Evolutionary conservation across 1,139 yeast genomes (phyloP).

Genomic region (Debaryomyces udenii): DNA sequence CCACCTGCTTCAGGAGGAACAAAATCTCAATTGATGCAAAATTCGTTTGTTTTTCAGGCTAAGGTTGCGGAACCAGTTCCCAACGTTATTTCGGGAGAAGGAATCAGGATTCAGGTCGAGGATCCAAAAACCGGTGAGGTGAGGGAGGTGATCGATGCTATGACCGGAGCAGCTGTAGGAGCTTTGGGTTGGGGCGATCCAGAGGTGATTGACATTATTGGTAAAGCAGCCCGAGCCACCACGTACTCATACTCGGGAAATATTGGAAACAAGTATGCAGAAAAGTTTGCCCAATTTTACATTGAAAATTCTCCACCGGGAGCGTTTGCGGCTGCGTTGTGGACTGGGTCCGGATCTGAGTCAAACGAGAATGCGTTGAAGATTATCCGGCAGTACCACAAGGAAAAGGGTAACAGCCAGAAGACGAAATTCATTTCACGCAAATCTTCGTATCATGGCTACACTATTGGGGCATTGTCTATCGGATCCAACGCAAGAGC

Average conservation of each 20-base stretch:
- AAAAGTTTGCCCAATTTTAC: constrained; percentile 55
- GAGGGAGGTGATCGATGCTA: constrained; percentile 50
- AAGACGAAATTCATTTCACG: constrained; percentile 57
- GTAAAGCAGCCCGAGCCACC: constrained; percentile 48
- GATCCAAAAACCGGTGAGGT: constrained; percentile 50
- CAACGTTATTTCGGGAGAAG: constrained; percentile 50
- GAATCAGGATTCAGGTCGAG: constrained; percentile 48
- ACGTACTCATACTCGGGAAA: constrained; percentile 51
- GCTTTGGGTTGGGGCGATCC: constrained; percentile 62
- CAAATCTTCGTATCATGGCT: constrained; percentile 61
- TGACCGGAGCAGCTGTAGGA: constrained; percentile 70
- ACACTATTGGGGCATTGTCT: constrained; percentile 57
- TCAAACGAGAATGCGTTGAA: constrained; percentile 62
- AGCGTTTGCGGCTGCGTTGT: constrained; percentile 55
- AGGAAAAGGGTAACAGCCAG: constrained; percentile 51
- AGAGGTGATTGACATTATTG: constrained; percentile 51
- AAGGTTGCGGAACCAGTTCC: constrained; percentile 43
- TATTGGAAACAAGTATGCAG: constrained; percentile 48
- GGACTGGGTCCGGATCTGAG: constrained; percentile 65
- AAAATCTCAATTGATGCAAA: constrained; percentile 9
- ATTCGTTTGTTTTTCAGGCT: constrained; percentile 40
- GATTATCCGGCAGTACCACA: constrained; percentile 57
- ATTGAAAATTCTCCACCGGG: constrained; percentile 57
- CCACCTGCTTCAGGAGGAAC: background rate
- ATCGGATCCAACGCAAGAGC: constrained; percentile 48